A percentile compares a stretch with the other conserved stretches of the same genome.
Conservation (phyloP, 2,329 filamentous ascomycete species). For the Clarireedia homoeocarpa region DNA sequence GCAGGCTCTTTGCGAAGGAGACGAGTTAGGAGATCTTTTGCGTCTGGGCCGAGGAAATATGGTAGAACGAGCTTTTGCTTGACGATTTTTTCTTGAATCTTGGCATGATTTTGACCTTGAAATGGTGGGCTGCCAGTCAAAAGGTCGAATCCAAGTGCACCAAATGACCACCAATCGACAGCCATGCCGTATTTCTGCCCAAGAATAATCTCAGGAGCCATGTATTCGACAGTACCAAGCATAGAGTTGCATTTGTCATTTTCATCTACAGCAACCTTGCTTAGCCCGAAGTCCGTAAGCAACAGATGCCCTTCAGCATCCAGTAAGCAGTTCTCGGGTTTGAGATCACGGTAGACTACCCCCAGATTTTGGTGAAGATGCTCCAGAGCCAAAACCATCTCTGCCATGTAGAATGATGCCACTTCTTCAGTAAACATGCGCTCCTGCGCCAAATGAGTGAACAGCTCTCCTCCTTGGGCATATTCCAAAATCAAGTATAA, state of each 20-base stretch:
- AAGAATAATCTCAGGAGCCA: slow-evolving; percentile 86
- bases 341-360: slow-evolving; percentile 93
- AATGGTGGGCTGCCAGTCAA: slow-evolving; percentile 92
- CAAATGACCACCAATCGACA: slow-evolving; percentile 98
- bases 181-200: slow-evolving; percentile 87
- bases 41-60: slow-evolving; percentile 84
- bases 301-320: slow-evolving; percentile 88
- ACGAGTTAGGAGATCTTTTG: slow-evolving; percentile 86
- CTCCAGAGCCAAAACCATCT: slow-evolving; percentile 89
- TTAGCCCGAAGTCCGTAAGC: slow-evolving; percentile 92
- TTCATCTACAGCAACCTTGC: slow-evolving; percentile 80
- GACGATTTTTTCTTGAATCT: slow-evolving; percentile 92
- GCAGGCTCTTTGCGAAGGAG: slow-evolving; percentile 85
- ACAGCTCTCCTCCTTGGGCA: slow-evolving; percentile 91
- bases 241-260: slow-evolving; percentile 72
- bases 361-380: slow-evolving; percentile 89
- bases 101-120: slow-evolving; percentile 81
- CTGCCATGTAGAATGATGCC: slow-evolving; percentile 95
- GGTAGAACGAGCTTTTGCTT: slow-evolving; percentile 85
- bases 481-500: slow-evolving; percentile 97
- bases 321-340: slow-evolving; percentile 94
- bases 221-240: slow-evolving; percentile 94
- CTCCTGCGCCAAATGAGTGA: slow-evolving; percentile 87
- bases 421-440: slow-evolving; percentile 90
- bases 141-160: slow-evolving; percentile 84